Conservation (phyloP, 345 rosid species). For the Sonneratia alba region DNA sequence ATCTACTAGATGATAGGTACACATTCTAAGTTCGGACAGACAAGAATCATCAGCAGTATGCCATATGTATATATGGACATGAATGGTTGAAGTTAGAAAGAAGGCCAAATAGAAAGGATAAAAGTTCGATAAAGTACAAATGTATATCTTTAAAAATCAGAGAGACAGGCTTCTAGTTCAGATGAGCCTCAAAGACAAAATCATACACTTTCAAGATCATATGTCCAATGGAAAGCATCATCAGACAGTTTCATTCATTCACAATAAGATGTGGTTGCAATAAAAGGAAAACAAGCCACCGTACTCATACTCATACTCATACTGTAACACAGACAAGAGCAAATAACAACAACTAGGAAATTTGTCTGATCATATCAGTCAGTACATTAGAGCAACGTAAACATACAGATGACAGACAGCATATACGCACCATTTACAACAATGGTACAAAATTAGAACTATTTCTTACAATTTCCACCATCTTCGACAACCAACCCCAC, state of each 20-base stretch:
- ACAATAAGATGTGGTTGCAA: not conserved
- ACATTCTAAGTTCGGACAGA: not conserved
- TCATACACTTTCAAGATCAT: not conserved
- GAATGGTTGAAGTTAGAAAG: not conserved
- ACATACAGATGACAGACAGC: not conserved
- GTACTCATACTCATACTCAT: not conserved
- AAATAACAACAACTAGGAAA: not conserved
- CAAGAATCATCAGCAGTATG: not conserved
- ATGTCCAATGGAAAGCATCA: not conserved
- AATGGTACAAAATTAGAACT: not conserved
- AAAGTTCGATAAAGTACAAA: not conserved
- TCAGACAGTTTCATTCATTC: not conserved
- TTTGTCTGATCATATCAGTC: not conserved
- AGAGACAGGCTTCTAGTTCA: not conserved
- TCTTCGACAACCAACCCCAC: conserved; percentile 24
- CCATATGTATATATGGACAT: not conserved
- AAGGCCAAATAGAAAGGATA: not conserved
- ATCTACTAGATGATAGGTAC: not conserved
- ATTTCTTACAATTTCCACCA: not conserved
- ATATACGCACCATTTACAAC: not conserved
- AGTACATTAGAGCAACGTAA: not conserved
- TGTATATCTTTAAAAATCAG: not conserved
- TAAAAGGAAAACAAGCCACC: not conserved
- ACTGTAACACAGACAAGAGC: not conserved
- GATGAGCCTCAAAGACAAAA: not conserved